Conservation (phyloP, 257 asterid genomes). For the Solanum chiquidenum region DNA sequence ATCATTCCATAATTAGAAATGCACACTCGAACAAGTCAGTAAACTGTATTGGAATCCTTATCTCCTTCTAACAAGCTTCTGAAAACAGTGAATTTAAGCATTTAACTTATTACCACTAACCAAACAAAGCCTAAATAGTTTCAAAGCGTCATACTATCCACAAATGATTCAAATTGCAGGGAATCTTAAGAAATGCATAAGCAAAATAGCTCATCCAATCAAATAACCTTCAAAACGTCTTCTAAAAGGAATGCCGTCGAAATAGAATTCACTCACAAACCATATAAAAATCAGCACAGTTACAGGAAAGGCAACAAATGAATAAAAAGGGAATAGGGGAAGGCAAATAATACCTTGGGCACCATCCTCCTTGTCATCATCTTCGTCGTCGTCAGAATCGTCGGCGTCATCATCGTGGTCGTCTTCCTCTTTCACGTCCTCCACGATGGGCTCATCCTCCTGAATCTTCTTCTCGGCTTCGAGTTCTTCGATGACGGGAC, state of each 20-base stretch:
- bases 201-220: not conserved
- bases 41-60: not conserved
- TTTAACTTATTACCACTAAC: not conserved
- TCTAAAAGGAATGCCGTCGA: not conserved
- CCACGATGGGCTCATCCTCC: slow-evolving; percentile 62
- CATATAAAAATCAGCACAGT: not conserved
- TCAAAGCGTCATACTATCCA: not conserved
- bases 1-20: not conserved
- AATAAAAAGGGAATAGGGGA: not conserved
- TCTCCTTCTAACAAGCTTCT: not conserved
- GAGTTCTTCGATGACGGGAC: slow-evolving; percentile 59
- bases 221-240: not conserved
- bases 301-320: not conserved
- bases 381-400: slow-evolving; percentile 70
- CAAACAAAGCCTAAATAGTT: not conserved
- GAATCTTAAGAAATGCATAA: not conserved
- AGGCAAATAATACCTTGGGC: not conserved
- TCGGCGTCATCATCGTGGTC: slow-evolving; percentile 58
- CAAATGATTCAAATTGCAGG: not conserved
- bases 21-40: not conserved
- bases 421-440: slow-evolving; percentile 76
- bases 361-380: slow-evolving; percentile 27
- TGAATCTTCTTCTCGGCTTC: slow-evolving; percentile 36
- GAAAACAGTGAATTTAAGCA: not conserved
- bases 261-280: not conserved